These are phyloP conservation scores for Sclerotinia minor DNA, from an alignment of 2,329 filamentous ascomycete genomes.

Conservation along the genomic window DNA sequence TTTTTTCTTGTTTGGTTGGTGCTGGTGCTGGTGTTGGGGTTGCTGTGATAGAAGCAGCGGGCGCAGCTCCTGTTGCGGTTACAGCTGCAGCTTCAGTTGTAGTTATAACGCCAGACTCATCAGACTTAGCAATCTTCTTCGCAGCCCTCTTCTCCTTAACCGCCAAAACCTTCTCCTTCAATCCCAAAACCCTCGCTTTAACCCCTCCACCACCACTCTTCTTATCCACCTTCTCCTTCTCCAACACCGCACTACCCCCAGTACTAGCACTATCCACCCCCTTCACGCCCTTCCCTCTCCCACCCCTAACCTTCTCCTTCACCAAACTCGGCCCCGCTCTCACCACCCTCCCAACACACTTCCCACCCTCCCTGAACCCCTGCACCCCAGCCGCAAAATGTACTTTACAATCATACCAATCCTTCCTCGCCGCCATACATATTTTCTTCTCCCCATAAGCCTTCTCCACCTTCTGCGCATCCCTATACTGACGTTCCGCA, in stretches of 20 bases:
- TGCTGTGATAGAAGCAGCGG: background rate
- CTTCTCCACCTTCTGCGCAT: background rate
- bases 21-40: background rate
- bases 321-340: slow-evolving; percentile 15
- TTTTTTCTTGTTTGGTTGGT: slow-evolving; percentile 18
- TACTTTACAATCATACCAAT: slow-evolving; percentile 13
- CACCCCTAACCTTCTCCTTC: slow-evolving; percentile 1
- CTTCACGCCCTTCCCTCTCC: background rate
- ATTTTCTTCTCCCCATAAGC: slow-evolving; percentile 10
- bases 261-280: background rate
- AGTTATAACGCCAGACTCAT: background rate
- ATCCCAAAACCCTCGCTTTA: slow-evolving; percentile 9
- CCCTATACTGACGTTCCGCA: background rate
- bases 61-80: background rate
- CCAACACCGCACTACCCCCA: background rate
- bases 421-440: slow-evolving; percentile 17
- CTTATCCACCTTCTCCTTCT: slow-evolving; percentile 4
- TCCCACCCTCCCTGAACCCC: slow-evolving; percentile 15
- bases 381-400: slow-evolving; percentile 17
- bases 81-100: background rate
- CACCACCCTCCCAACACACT: slow-evolving; percentile 15
- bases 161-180: slow-evolving; percentile 11
- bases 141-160: slow-evolving; percentile 5
- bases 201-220: background rate
- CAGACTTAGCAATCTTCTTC: background rate